Conservation (phyloP, 1,284 basidiomycete species). For the Heliocybe sulcata region DNA sequence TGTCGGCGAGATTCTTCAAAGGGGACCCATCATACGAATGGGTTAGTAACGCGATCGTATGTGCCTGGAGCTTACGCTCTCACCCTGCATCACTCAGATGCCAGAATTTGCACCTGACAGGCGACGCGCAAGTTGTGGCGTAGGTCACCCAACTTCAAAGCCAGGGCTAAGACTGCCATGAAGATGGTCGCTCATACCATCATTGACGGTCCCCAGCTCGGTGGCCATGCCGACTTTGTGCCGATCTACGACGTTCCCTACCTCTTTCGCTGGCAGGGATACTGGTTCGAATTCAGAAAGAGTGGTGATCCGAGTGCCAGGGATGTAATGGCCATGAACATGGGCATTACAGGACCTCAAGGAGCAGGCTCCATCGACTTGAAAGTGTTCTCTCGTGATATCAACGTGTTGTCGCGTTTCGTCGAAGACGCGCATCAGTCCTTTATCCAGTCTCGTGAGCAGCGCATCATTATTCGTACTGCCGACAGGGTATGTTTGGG, state of each 20-base stretch:
- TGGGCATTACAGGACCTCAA: constrained; percentile 8
- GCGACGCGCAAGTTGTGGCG: constrained; percentile 42
- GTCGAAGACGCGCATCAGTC: constrained; percentile 36
- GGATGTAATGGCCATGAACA: not conserved
- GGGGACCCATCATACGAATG: constrained; percentile 45
- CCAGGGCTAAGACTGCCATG: constrained; percentile 30
- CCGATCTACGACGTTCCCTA: constrained; percentile 37
- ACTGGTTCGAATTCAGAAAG: constrained; percentile 35
- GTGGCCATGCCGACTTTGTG: constrained; percentile 33
- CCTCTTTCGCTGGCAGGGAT: constrained; percentile 41
- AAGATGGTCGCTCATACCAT: constrained; percentile 32
- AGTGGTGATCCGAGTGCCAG: not conserved
- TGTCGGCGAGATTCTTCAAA: constrained; percentile 36
- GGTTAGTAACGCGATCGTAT: constrained; percentile 37
- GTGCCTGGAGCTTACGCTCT: constrained; percentile 8
- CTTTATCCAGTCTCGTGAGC: constrained; percentile 35
- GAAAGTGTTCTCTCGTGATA: constrained; percentile 36
- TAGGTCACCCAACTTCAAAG: constrained; percentile 36
- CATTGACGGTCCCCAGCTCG: constrained; percentile 3
- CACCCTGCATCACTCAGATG: not conserved
- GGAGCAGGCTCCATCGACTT: constrained; percentile 9
- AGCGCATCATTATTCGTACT: constrained; percentile 37
- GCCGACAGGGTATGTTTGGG: constrained; percentile 25
- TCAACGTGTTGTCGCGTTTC: constrained; percentile 32
- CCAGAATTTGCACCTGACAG: constrained; percentile 15